phyloP scores from a whole-genome alignment of 2,329 filamentous ascomycete species.

The Ascochyta rabiei region DNA sequence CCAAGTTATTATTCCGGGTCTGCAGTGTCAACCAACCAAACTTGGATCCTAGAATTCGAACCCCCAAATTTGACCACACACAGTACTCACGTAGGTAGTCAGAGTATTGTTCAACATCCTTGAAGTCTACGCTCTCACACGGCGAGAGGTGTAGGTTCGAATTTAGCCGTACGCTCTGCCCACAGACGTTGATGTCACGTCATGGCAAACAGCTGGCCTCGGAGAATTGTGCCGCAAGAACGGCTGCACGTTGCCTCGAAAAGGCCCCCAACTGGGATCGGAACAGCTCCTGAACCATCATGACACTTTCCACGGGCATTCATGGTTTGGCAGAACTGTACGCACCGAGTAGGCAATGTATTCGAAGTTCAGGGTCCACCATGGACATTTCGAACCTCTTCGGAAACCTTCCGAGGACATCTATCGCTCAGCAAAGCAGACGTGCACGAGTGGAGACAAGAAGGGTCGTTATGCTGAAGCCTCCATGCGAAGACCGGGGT shows the following conservation, averaged over 20 bases:
- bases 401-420: slow-evolving; percentile 10
- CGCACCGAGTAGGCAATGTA: neutral
- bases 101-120: too few species aligned
- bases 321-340: neutral
- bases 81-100: too few species aligned
- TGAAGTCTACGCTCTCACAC: too few species aligned
- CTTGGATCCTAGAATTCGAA: too few species aligned
- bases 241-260: too few species aligned
- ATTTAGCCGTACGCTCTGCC: neutral
- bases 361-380: slow-evolving; percentile 6
- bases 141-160: neutral
- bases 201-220: neutral
- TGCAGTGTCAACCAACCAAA: too few species aligned
- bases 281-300: too few species aligned
- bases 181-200: slow-evolving; percentile 2
- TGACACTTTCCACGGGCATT: neutral
- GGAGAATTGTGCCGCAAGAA: neutral
- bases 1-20: neutral
- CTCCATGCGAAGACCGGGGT: neutral
- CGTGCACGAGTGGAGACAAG: neutral
- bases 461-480: neutral
- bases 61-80: too few species aligned
- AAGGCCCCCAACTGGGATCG: too few species aligned
- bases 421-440: neutral
- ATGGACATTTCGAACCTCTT: slow-evolving; percentile 3